phyloP scores from a whole-genome alignment of 1,284 basidiomycete species.

The Ustilago hordei region DNA sequence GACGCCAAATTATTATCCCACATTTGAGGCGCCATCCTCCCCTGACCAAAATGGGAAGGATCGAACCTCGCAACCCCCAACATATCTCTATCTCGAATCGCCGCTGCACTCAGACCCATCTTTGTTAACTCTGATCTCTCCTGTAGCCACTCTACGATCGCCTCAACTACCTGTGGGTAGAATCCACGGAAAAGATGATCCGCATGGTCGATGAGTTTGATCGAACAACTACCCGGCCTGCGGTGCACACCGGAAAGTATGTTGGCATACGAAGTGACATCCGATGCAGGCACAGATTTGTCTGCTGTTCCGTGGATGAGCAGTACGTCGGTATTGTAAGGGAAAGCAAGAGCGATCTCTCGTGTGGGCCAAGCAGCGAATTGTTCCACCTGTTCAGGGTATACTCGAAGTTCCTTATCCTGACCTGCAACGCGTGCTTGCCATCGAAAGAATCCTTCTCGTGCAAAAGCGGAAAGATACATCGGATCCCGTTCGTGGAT shows the following conservation, averaged over 20 bases:
- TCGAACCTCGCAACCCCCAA: conserved; percentile 35
- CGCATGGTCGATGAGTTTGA: conserved; percentile 56
- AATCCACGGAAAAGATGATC: conserved; percentile 56
- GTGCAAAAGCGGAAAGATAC: conserved; percentile 44
- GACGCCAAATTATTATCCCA: conserved; percentile 34
- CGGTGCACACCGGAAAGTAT: conserved; percentile 29
- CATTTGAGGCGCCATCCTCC: conserved; percentile 7
- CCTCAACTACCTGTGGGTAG: conserved; percentile 55
- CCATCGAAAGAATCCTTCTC: conserved; percentile 55
- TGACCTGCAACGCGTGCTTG: conserved; percentile 55
- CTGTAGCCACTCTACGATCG: conserved; percentile 48
- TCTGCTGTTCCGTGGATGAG: conserved; percentile 57
- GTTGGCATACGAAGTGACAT: conserved; percentile 50
- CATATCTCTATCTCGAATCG: conserved; percentile 33
- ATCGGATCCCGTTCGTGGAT: conserved; percentile 51
- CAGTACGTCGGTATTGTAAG: conserved; percentile 53
- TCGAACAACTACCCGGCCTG: conserved; percentile 35
- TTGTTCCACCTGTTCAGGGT: conserved; percentile 50
- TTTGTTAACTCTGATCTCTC: conserved; percentile 33
- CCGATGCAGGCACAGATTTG: conserved; percentile 51
- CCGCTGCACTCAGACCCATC: conserved; percentile 38
- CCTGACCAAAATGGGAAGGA: conserved; percentile 18
- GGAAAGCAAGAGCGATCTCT: conserved; percentile 40
- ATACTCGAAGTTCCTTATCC: conserved; percentile 45
- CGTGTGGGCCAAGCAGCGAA: conserved; percentile 53